A percentile compares a stretch with the other conserved stretches of the same genome.
These are phyloP conservation scores for Dacryopinax primogenitus DNA, from an alignment of 768 basidiomycete species.

Conservation along the genomic window DNA sequence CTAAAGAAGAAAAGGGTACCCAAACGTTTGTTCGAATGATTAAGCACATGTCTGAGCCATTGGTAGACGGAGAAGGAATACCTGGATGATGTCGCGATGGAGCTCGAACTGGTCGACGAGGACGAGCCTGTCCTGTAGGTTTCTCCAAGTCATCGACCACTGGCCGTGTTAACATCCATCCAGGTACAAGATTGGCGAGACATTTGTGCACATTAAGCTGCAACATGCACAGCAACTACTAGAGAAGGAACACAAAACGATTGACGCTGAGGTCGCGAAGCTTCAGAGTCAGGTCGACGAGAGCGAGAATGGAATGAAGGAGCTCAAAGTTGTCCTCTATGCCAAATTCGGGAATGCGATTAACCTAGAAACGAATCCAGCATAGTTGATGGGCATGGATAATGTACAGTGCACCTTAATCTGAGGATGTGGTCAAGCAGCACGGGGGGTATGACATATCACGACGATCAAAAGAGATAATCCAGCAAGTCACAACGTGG, in stretches of 20 bases:
- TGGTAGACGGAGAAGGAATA: slow-evolving; percentile 89
- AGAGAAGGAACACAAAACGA: slow-evolving; percentile 49
- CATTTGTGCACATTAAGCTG: slow-evolving; percentile 70
- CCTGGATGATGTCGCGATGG: slow-evolving; percentile 73
- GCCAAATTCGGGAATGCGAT: slow-evolving; percentile 89
- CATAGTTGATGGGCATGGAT: not conserved
- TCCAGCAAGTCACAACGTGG: slow-evolving; percentile 52
- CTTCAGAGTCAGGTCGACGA: slow-evolving; percentile 44
- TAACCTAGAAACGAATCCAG: slow-evolving; percentile 56
- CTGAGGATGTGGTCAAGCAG: not conserved
- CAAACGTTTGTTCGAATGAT: slow-evolving; percentile 13
- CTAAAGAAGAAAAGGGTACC: slow-evolving; percentile 59
- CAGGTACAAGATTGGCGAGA: slow-evolving; percentile 82
- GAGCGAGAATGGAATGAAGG: slow-evolving; percentile 65
- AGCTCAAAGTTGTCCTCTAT: slow-evolving; percentile 65
- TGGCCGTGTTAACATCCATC: not conserved
- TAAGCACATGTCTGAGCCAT: not conserved
- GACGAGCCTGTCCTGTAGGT: slow-evolving; percentile 64
- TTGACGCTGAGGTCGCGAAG: slow-evolving; percentile 43
- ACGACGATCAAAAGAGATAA: slow-evolving; percentile 29
- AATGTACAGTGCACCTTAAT: not conserved
- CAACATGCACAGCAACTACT: slow-evolving; percentile 56
- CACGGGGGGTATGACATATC: not conserved
- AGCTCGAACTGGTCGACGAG: slow-evolving; percentile 82
- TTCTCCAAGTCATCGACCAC: not conserved